Base-by-base conservation (phyloP, 2,329 filamentous ascomycete genomes). In the Phaeomoniella chlamydospora region DNA sequence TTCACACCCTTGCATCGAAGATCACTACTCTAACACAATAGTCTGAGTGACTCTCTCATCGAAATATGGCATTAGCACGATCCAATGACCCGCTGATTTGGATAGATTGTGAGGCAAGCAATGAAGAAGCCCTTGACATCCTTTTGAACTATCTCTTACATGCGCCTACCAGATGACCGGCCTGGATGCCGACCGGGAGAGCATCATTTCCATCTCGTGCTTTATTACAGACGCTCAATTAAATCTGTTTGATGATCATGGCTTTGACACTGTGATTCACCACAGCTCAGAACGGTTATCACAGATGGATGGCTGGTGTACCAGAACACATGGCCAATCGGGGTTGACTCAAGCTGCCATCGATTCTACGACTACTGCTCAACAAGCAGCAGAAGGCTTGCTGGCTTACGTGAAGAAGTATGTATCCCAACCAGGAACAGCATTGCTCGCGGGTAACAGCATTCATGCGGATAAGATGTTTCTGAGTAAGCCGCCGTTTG, bases 391-490 rank as follows among this genome's bases (percentile, higher is more conserved):
- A 4, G 62, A 70, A 4, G 71, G 67, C 11, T 67, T 98, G 22
- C 70, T 94, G 22, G 65, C 68, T 15, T 96, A 96, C 57, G 78
- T 98, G 47, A 70, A 77, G 47, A 68, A 64, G 41, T 68, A 77
- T 50, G 70, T 90, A 4, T 82, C 85, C 0, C 62, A 77, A 40
- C 64, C 67, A 5, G 67, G 75, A 33, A 71, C 59, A 19, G 88
- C 75, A 1, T 58, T 96, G 39, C 66, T 98, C 29, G 87, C 90
- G 0, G 90, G 90, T 2, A 98, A 94, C 59, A 90, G 80, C 39
- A 83, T 98, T 16, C 88, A 98, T 53, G 84, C 81, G 3, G 90
- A 98, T 57, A 75, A 76, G 48, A 74, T 74, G 2, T 98, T 98
- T 53, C 65, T 98, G 40, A 67, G 74, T 4, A 72, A 73, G 43